Base-by-base conservation (phyloP, 208 protist genomes). In the Leishmania gerbilli region DNA sequence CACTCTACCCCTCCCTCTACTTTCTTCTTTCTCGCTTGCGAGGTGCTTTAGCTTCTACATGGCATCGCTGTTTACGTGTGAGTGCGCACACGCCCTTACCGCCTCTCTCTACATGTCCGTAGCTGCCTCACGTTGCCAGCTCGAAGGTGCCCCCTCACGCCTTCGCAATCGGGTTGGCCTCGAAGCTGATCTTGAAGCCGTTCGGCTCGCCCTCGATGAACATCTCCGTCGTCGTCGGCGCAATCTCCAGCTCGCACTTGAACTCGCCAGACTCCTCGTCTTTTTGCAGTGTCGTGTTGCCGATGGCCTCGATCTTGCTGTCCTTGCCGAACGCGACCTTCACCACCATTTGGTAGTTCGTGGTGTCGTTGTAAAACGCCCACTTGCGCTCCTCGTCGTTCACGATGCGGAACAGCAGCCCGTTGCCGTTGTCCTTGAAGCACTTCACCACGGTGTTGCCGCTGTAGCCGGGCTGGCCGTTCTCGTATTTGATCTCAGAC, bases 341-440 rank as follows among this genome's bases (percentile, higher is more conserved):
- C 71, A 96, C 88, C 62, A 85, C 58, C 91, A 96, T 95, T 74
- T 89, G 88, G 90, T 95, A 96, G 72, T 87, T 87, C 34, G 80
- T 92, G 56, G 93, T 95, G 80, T 96, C 93, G 82, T 96, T 96
- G 86, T 96, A 96, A 80, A 95, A 96, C 76, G 88, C 89, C 92
- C 92, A 96, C 84, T 91, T 86, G 85, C 91, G 91, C 81, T 93
- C 89, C 69, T 92, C 86, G 40, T 89, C 80, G 86, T 96, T 92
- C 42, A 96, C 86, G 75, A 96, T 91, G 67, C 92, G 92, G 87
- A 96, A 96, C 65, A 96, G 84, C 51, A 96, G 87, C 49, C 92
- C 92, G 86, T 96, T 96, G 81, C 92, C 92, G 78, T 95, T 91
- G 76, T 96, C 88, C 82, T 85, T 85, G 84, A 96, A 96, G 87